Conservation (phyloP, 192 early-diverging fungal species). For the Radiomyces spectabilis region DNA sequence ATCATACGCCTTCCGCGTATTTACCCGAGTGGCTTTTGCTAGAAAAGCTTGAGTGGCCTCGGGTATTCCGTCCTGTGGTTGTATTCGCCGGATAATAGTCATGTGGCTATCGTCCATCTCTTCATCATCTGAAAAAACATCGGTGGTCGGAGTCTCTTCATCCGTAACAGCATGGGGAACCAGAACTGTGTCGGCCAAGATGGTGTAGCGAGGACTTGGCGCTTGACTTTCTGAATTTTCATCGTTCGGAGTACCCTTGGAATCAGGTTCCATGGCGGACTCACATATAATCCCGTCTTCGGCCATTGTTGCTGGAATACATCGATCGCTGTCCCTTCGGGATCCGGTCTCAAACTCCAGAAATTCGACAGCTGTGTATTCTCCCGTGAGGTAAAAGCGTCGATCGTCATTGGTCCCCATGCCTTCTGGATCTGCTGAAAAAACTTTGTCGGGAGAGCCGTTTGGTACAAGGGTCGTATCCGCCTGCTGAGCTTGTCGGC, state of each 20-base stretch:
- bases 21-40: background rate
- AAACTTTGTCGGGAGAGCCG: background rate
- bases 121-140: background rate
- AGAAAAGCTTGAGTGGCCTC: background rate
- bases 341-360: background rate
- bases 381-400: background rate
- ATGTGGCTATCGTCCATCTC: background rate
- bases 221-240: background rate
- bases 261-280: background rate
- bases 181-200: background rate
- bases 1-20: background rate
- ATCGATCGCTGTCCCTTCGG: background rate
- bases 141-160: background rate
- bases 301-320: background rate
- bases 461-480: conserved; percentile 3
- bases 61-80: background rate
- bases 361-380: background rate
- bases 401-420: background rate
- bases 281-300: background rate
- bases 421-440: background rate
- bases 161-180: background rate
- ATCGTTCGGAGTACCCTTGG: background rate
- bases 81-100: background rate
- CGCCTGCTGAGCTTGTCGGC: background rate
- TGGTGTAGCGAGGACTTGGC: background rate